phyloP scores from a whole-genome alignment of 768 basidiomycete genomes.

The Tricholoma furcatifolium region DNA sequence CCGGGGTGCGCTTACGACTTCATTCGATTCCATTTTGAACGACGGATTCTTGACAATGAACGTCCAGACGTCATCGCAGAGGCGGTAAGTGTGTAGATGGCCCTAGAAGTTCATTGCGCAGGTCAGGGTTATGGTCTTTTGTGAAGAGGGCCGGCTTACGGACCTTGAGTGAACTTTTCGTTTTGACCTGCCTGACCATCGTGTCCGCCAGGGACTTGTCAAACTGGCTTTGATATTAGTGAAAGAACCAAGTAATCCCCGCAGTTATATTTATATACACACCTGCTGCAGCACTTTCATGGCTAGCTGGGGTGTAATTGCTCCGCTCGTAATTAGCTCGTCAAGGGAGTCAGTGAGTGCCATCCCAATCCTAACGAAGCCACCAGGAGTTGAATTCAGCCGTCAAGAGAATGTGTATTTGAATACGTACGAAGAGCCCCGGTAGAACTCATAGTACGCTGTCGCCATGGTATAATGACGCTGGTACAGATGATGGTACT shows the following conservation, averaged over 20 bases:
- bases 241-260: neutral
- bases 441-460: too few species aligned
- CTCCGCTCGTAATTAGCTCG: slow-evolving; percentile 94
- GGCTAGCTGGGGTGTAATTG: slow-evolving; percentile 97
- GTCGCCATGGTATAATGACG: too few species aligned
- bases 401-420: neutral
- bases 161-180: slow-evolving; percentile 91
- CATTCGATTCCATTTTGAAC: slow-evolving; percentile 96
- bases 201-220: slow-evolving; percentile 94
- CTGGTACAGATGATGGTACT: too few species aligned
- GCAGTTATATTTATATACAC: slow-evolving; percentile 12
- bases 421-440: neutral
- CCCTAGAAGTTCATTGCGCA: slow-evolving; percentile 48
- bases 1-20: slow-evolving; percentile 67
- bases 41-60: slow-evolving; percentile 91
- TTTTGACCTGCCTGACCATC: slow-evolving; percentile 92
- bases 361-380: slow-evolving; percentile 78
- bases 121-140: neutral
- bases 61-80: slow-evolving; percentile 98
- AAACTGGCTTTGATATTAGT: slow-evolving; percentile 56
- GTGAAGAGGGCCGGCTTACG: neutral
- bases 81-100: slow-evolving; percentile 89
- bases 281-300: slow-evolving; percentile 99
- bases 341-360: slow-evolving; percentile 97
- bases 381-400: neutral